A percentile compares a stretch with the other conserved stretches of the same genome.
These are phyloP conservation scores for Megacollybia marginata DNA, from an alignment of 768 basidiomycete genomes.

Conservation along the genomic window DNA sequence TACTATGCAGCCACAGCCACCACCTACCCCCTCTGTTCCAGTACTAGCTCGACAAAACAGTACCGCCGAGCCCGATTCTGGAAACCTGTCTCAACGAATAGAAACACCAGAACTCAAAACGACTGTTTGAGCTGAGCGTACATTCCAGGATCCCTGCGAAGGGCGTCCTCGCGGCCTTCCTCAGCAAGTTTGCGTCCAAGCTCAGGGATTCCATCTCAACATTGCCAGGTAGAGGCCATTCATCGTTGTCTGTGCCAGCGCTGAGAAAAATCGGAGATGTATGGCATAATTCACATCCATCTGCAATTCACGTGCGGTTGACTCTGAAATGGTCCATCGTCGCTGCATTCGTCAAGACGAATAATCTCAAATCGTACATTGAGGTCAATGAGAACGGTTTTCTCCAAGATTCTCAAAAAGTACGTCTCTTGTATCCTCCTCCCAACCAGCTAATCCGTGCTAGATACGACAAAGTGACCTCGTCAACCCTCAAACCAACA, in stretches of 20 bases:
- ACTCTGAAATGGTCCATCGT: slow-evolving; percentile 89
- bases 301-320: slow-evolving; percentile 70
- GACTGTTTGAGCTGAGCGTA: too few species aligned
- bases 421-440: slow-evolving; percentile 27
- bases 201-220: slow-evolving; percentile 32
- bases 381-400: slow-evolving; percentile 90
- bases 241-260: background rate
- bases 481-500: background rate
- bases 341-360: slow-evolving; percentile 67
- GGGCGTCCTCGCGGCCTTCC: too few species aligned
- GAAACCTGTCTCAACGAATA: too few species aligned
- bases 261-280: slow-evolving; percentile 10
- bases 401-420: slow-evolving; percentile 96
- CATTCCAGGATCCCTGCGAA: too few species aligned
- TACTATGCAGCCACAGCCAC: too few species aligned
- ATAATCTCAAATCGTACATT: slow-evolving; percentile 76
- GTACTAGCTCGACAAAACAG: too few species aligned
- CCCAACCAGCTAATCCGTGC: slow-evolving; percentile 1
- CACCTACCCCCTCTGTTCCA: too few species aligned
- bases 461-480: slow-evolving; percentile 91
- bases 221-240: slow-evolving; percentile 8
- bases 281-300: slow-evolving; percentile 38
- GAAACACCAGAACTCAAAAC: too few species aligned
- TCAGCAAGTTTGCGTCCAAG: slow-evolving; percentile 18
- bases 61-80: too few species aligned